Base-by-base conservation (phyloP, 225 moss, liverwort and hornwort species). In the Sphagnum tenellum region DNA sequence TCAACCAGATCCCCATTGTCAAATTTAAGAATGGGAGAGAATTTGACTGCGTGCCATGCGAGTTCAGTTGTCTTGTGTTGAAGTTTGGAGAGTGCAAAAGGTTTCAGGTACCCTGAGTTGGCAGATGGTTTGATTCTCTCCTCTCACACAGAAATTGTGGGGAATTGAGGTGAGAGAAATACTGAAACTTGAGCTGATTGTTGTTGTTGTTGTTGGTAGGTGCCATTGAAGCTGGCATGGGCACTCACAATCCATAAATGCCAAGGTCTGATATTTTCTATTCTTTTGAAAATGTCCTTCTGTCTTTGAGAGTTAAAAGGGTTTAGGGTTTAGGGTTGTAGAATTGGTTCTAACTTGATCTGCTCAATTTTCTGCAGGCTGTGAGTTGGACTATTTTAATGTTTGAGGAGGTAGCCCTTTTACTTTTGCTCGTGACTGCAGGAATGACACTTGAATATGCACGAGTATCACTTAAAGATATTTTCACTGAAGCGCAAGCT, bases 201-300 rank as follows among this genome's bases (percentile, higher is more conserved):
- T 29, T 29, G 29, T 29, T 29, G 29, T 29, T 29, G 29, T 57
- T 47, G 44, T 44, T 57, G 59, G 52, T 79, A 92, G 92, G 85
- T 93, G 61, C 89, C 93, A 53, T 84, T 93, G 47, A 93, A 90
- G 78, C 70, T 93, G 72, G 93, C 93, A 50, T 93, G 93, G 93
- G 93, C 88, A 51, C 73, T 93, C 5, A 88, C 93, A 8, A 89
- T 93, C 44, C 93, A 93, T 71, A 93, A 89, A 62, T 89, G 89
- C 86, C 93, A 93, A 84, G 89, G 89, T 92, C 50, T 12, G n/a
- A 55, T 44, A 49, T 44, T 50, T 45, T 44, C 50, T 11, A 8
- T 10, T 60, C 48, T 13, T 5, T 54, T 9, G 12, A 50, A 12
- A 44, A 10, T 6, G 29, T 29, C 29, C 29, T 1, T 29, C 29